phyloP scores from a whole-genome alignment of 75 land plant species.

The Cunninghamia lanceolata region DNA sequence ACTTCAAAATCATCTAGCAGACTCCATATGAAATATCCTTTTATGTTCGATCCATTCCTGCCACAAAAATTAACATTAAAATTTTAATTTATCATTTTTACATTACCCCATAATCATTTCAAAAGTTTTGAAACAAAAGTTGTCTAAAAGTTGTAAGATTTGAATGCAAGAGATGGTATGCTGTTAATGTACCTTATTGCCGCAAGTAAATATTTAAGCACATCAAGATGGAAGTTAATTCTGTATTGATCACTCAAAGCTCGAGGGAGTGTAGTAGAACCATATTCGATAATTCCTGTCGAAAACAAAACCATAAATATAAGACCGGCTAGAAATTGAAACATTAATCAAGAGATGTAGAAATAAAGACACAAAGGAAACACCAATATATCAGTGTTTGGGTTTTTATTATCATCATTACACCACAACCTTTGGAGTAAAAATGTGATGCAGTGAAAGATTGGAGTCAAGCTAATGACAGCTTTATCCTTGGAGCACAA shows the following conservation, averaged over 20 bases:
- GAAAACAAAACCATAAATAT: neutral
- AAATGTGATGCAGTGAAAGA: too few relatives aligned
- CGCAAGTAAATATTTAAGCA: neutral
- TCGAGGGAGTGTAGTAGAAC: neutral
- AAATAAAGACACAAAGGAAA: too few relatives aligned
- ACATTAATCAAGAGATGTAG: too few relatives aligned
- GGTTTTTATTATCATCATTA: too few relatives aligned
- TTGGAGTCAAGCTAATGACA: too few relatives aligned
- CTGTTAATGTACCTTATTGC: constrained; percentile 1
- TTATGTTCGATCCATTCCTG: constrained; percentile 29
- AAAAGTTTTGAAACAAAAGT: neutral
- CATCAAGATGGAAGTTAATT: neutral
- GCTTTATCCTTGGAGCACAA: too few relatives aligned
- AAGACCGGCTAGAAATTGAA: too few relatives aligned
- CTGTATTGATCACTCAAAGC: neutral
- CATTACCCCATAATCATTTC: neutral
- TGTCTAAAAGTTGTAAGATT: neutral
- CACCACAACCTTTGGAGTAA: too few relatives aligned
- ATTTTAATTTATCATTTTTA: neutral
- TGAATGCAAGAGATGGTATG: neutral
- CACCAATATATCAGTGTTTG: too few relatives aligned
- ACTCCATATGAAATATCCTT: constrained; percentile 28
- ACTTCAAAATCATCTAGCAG: constrained; percentile 27
- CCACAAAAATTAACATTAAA: neutral
- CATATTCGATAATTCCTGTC: neutral